Base-by-base conservation (phyloP, 352 stramenopile species). In the Pythium guiyangense region DNA sequence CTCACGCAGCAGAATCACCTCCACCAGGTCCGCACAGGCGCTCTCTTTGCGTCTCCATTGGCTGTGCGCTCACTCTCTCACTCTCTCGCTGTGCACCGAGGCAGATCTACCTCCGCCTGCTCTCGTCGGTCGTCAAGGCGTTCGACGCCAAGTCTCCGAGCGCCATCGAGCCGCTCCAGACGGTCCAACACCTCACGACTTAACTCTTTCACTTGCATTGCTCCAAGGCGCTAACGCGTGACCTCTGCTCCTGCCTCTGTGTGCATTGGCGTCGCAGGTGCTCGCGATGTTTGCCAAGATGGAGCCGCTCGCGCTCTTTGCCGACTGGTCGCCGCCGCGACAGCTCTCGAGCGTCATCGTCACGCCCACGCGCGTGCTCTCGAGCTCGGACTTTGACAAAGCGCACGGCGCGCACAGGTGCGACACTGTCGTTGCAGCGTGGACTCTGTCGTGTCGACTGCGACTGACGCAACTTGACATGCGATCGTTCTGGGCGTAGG, bases 1-100 rank as follows among this genome's bases (percentile, higher is more conserved):
- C 49, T 88, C 20, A 78, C 67, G 14, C 68, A 92, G 46, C 79
- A 91, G 46, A 93, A 94, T 48, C 75, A 93, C 60, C 53, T 92
- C 4, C 75, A 93, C 50, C 83, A 94, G 66, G 83, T 94, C 43
- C 44, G 42, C 6, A 45, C 14, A 2, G 3, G 43, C 31, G 11
- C 25, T 43, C 42, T 3, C 46, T 11, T 11, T 49, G 29, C 6
- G 44, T 18, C 29, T 51, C 47, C 15, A 17, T 27, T 20, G 0
- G 27, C 17, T 42, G 26, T 54, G 4, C 37, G 11, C 22, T 42
- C 18, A 17, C 10, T 37, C 43, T 43, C 35, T 40, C 34, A 54
- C 26, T 47, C 25, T 53, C 9, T 25, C 4, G n/a, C 11, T 53
- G 20, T 46, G 15, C 14, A 2, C 55, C 44, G 11, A 15, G 22